Percentiles rank a stretch among this genome's conserved stretches.
phyloP scores from a whole-genome alignment of 805 yeast genomes.

The Ogataea neopini region DNA sequence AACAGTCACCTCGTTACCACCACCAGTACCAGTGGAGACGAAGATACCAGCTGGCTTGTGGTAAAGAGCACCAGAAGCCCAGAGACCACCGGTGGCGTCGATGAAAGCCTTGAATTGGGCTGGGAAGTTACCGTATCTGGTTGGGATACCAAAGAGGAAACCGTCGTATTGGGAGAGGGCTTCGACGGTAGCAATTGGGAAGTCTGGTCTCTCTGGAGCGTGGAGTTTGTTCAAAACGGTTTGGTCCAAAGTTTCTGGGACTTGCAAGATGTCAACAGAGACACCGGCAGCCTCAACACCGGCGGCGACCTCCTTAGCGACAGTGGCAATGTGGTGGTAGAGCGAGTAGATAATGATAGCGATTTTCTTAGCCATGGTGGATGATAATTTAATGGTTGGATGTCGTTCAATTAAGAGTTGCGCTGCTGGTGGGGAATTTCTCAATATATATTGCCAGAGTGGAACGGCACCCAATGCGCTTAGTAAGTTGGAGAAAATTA shows the following conservation, averaged over 20 bases:
- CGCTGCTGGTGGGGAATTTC: background rate
- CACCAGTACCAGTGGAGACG: constrained; percentile 78
- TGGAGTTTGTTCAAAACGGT: constrained; percentile 56
- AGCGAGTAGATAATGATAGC: constrained; percentile 64
- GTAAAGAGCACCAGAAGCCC: constrained; percentile 72
- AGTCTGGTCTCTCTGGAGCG: constrained; percentile 65
- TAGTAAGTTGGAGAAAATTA: background rate
- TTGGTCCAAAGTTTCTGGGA: constrained; percentile 71
- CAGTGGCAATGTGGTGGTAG: constrained; percentile 70
- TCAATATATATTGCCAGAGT: background rate
- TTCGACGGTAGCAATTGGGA: constrained; percentile 65
- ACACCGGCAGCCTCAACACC: constrained; percentile 76
- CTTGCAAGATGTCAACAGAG: constrained; percentile 66
- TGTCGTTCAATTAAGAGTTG: background rate
- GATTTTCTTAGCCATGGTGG: constrained; percentile 25
- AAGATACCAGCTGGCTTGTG: constrained; percentile 79
- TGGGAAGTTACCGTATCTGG: constrained; percentile 82
- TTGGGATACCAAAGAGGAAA: constrained; percentile 82
- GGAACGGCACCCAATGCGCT: background rate
- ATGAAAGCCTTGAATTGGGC: constrained; percentile 78
- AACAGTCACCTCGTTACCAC: constrained; percentile 79
- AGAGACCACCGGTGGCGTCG: constrained; percentile 77
- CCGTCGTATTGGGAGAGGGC: constrained; percentile 71
- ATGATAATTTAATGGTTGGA: background rate
- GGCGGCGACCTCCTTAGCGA: constrained; percentile 68